Base-by-base conservation (phyloP, 1,284 basidiomycete genomes). In the Fereydounia khargensis region DNA sequence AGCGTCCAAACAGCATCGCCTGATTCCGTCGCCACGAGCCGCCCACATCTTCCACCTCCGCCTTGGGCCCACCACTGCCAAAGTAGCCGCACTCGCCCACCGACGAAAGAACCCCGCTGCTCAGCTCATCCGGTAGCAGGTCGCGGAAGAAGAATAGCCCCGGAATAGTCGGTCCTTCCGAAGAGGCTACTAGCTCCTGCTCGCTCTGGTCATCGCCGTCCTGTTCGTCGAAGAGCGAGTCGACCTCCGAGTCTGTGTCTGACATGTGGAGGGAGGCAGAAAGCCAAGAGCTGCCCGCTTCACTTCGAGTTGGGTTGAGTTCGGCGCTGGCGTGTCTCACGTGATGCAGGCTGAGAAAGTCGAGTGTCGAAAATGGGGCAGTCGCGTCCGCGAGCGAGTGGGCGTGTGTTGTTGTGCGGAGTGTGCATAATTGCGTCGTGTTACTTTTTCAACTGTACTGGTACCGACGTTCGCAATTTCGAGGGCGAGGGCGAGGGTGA, bases 1-100 rank as follows among this genome's bases (percentile, higher is more conserved):
- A 48, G 9, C 59, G 37, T 16, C 57, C 55, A 28, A 63, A 63
- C 11, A 63, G 43, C 59, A 63, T 63, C 5, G 44, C 59, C 38
- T 63, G 59, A 18, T 63, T 63, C 4, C 42, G 40, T 7, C 36
- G 30, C 1, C 42, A 47, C 21, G 47, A 35, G 3, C 19, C 4
- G 11, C 47, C 43, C 6, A 39, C 31, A 17, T 14, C 16, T 6
- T 38, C 22, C 27, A 18, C 10, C 14, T 18, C 13, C 4, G 14
- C 19, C 10, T n/a, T 8, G 2, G 30, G 34, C 17, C 35, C 37
- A 13, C 42, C 21, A 11, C 45, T 25, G 6, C 37, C 35, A 32
- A 63, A 63, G 39, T 63, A 63, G n/a, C 32, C 34, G 39, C 59
- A 59, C 13, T 30, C 44, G 14, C 50, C 30, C 8, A 63, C 47